Percentiles rank a stretch among this genome's conserved stretches.
phyloP scores from a whole-genome alignment of 192 early-diverging fungal species.

The Spizellomyces sp. region DNA sequence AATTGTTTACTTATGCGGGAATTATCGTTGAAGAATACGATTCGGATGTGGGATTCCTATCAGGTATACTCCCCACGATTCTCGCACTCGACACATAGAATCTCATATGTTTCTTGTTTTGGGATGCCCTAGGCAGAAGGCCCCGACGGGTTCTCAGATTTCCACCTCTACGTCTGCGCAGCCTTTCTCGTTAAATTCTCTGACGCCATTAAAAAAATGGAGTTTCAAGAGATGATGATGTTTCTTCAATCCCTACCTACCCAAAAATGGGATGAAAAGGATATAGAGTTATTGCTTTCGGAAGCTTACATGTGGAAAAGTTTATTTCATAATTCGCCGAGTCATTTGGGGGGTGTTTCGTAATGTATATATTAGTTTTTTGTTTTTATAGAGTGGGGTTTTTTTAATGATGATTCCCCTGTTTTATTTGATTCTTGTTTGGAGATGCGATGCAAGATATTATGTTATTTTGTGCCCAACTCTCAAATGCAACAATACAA shows the following conservation, averaged over 20 bases:
- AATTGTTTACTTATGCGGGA: conserved; percentile 99
- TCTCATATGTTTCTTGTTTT: too few relatives aligned
- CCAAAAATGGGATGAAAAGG: conserved; percentile 80
- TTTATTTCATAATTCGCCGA: conserved; percentile 72
- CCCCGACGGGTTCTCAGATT: conserved; percentile 90
- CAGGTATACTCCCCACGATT: conserved; percentile 48
- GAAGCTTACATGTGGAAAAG: conserved; percentile 98
- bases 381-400: too few relatives aligned
- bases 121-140: conserved; percentile 65
- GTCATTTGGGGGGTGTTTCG: conserved; percentile 9
- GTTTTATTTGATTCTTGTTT: too few relatives aligned
- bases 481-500: too few relatives aligned
- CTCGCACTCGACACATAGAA: too few relatives aligned
- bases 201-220: conserved; percentile 79
- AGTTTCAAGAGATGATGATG: conserved; percentile 93
- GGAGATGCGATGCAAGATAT: too few relatives aligned
- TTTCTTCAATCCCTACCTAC: conserved; percentile 92
- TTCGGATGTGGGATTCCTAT: conserved; percentile 99
- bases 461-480: too few relatives aligned
- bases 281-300: conserved; percentile 90
- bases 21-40: conserved; percentile 78
- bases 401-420: too few relatives aligned
- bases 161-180: conserved; percentile 98
- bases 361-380: too few relatives aligned
- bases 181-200: conserved; percentile 97